Base-by-base conservation (phyloP, 805 yeast species). In the Wickerhamomyces strasburgensis region DNA sequence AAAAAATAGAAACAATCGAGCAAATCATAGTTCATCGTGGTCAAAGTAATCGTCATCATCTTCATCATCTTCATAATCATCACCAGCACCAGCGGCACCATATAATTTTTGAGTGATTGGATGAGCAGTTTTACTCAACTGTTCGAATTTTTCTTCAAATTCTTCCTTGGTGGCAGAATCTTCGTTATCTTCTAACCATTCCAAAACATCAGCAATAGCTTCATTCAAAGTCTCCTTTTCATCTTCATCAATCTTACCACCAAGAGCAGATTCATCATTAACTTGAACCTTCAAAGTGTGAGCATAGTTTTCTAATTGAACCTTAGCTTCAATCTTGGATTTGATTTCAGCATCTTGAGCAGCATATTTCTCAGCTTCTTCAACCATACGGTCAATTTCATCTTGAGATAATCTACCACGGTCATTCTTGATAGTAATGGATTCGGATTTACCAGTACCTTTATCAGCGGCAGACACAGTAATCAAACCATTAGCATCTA, bases 311-410 rank as follows among this genome's bases (percentile, higher is more conserved):
- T 89, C 97, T 48, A 89, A 74, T 31, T 73, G 69, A 68, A 87
- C 89, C 72, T 87, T 85, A 45, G 95, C 79, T 69, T 84, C 94
- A 54, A 90, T 80, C 73, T 85, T 85, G 44, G 76, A 76, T 60
- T 89, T 84, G 43, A 86, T 73, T 53, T 75, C 80, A 51, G 80
- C 81, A 67, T 90, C 98, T 65, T 88, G 94, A 54, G 84, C 87
- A 49, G 95, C 95, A 57, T 69, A 90, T 69, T 84, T 83, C 67
- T 88, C 98, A 53, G 97, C 97, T 61, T 90, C 98, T 59, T 80
- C 93, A 47, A 90, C 96, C 96, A 90, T 90, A 69, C 90, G 86
- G 56, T 90, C 97, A 56, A 90, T 89, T 47, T 88, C 96, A 46
- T 89, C 96, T 70, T 86, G 83, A 18, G 90, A 74, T 58, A 88